Evolutionary conservation across 257 asterid species (phyloP).

Genomic region (Nicotiana undulata): DNA sequence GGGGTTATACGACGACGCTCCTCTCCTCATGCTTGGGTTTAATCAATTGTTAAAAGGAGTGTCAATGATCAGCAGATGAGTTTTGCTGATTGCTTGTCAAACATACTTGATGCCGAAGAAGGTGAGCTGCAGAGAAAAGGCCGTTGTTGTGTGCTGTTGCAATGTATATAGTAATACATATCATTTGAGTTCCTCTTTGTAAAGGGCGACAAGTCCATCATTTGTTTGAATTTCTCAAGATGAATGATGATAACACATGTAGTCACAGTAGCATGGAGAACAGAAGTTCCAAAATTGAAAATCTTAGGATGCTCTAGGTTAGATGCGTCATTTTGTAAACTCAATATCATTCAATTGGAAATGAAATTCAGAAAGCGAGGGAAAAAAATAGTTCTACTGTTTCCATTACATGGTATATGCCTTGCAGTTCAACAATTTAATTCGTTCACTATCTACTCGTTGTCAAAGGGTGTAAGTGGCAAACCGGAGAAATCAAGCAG

Average conservation of each 20-base stretch:
- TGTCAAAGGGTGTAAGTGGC: not conserved
- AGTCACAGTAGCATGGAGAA: constrained; percentile 9
- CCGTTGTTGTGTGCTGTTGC: constrained; percentile 27
- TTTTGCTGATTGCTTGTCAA: constrained; percentile 13
- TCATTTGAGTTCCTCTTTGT: constrained; percentile 52
- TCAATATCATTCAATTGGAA: not conserved
- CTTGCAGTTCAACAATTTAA: not conserved
- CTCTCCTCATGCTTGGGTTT: not conserved
- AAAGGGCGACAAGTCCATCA: constrained; percentile 42
- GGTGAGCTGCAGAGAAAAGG: constrained; percentile 14
- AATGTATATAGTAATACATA: constrained; percentile 64
- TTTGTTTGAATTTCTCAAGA: constrained; percentile 26
- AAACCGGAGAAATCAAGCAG: not conserved
- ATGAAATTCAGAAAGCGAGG: not conserved
- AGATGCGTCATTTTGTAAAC: constrained; percentile 6
- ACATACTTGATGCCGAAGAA: constrained; percentile 11
- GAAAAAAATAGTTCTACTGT: constrained; percentile 1
- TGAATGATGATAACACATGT: constrained; percentile 27
- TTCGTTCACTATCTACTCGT: not conserved
- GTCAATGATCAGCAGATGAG: not conserved
- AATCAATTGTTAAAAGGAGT: constrained; percentile 6
- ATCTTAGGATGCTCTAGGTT: constrained; percentile 9
- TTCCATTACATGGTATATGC: constrained; percentile 1
- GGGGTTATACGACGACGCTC: not conserved
- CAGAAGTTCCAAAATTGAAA: constrained; percentile 12